Evolutionary conservation across 768 basidiomycete species (phyloP).

Genomic region (Suillus placidus): DNA sequence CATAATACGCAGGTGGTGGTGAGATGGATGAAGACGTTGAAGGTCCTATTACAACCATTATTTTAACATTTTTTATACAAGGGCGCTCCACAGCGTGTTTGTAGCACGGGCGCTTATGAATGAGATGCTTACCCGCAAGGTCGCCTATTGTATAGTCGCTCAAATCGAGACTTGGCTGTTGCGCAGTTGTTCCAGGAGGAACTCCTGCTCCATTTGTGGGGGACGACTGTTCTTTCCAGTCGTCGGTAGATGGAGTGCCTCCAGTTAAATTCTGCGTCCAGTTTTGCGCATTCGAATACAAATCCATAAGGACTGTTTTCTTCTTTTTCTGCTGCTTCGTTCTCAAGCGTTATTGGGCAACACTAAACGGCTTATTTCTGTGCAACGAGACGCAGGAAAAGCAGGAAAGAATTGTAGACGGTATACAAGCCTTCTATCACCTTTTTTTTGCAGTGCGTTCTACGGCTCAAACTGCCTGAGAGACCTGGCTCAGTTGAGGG

Average conservation of each 20-base stretch:
- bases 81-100: conserved; percentile 14
- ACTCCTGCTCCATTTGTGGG: conserved; percentile 26
- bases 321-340: conserved; percentile 42
- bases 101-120: conserved; percentile 31
- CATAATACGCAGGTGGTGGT: conserved; percentile 44
- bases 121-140: conserved; percentile 43
- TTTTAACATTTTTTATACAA: conserved; percentile 15
- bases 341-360: conserved; percentile 48
- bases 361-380: conserved; percentile 50
- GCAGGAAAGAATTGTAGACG: conserved; percentile 40
- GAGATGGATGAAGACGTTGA: conserved; percentile 45
- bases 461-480: conserved; percentile 40
- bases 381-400: conserved; percentile 41
- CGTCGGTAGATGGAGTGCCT: conserved; percentile 34
- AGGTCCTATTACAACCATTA: conserved; percentile 27
- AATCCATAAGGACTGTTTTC: conserved; percentile 46
- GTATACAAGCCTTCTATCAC: conserved; percentile 42
- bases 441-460: conserved; percentile 39
- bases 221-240: conserved; percentile 43
- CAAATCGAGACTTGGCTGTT: conserved; percentile 40
- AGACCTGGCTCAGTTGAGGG: conserved; percentile 42
- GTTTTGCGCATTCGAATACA: conserved; percentile 48
- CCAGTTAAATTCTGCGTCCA: conserved; percentile 42
- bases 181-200: conserved; percentile 29
- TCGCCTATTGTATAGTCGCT: conserved; percentile 48